phyloP scores from a whole-genome alignment of 2,329 filamentous ascomycete species.

The Colletotrichum liaoningense region DNA sequence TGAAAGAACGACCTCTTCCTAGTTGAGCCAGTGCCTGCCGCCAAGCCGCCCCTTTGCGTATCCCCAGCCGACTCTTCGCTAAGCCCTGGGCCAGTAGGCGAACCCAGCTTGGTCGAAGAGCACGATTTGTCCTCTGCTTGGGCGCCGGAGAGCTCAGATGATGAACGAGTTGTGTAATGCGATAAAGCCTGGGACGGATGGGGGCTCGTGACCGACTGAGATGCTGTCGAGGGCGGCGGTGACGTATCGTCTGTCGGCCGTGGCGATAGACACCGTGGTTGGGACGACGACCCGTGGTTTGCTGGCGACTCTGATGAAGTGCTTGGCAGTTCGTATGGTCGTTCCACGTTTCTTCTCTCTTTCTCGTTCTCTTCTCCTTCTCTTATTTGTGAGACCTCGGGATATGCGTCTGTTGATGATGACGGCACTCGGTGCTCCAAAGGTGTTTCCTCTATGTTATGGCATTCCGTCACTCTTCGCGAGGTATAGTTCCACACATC shows the following conservation, averaged over 20 bases:
- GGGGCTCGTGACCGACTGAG: not conserved
- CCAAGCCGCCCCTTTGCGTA: not conserved
- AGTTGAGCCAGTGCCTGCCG: slow-evolving; percentile 1
- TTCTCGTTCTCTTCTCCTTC: too few species aligned
- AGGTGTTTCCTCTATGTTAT: not conserved
- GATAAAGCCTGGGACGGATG: not conserved
- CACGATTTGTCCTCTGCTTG: not conserved
- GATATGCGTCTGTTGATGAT: not conserved
- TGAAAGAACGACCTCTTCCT: slow-evolving; percentile 12
- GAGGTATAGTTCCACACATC: not conserved
- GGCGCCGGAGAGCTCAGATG: not conserved
- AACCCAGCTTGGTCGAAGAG: not conserved
- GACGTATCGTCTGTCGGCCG: not conserved
- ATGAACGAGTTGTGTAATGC: not conserved
- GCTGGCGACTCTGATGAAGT: too few species aligned
- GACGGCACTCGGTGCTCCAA: not conserved
- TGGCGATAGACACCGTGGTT: not conserved
- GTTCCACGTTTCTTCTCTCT: too few species aligned
- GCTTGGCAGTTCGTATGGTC: too few species aligned
- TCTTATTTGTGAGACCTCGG: too few species aligned
- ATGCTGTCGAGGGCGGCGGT: not conserved
- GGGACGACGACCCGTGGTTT: not conserved
- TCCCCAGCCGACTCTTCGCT: not conserved
- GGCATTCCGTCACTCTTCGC: not conserved
- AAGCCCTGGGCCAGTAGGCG: not conserved